A percentile compares a stretch with the other conserved stretches of the same genome.
These are phyloP conservation scores for Lactarius sp. DNA, from an alignment of 768 basidiomycete species.

Conservation along the genomic window DNA sequence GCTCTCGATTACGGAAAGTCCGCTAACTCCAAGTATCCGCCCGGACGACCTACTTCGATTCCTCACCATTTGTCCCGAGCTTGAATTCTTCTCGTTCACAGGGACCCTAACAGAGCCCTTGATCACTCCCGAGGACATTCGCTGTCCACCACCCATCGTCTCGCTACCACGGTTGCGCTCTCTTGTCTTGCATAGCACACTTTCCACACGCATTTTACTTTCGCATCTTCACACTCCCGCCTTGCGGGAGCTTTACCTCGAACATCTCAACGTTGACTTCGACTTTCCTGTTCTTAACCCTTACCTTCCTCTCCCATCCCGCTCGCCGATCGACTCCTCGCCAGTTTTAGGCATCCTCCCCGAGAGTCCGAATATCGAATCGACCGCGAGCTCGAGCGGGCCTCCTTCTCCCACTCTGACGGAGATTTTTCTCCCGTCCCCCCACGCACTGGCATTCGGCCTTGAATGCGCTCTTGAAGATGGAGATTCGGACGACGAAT, in stretches of 20 bases:
- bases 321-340: slow-evolving; percentile 16
- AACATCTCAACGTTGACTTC: slow-evolving; percentile 63
- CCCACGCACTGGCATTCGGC: slow-evolving; percentile 4
- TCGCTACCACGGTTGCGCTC: slow-evolving; percentile 55
- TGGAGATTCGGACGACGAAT: slow-evolving; percentile 74
- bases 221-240: slow-evolving; percentile 58
- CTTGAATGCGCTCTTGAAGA: slow-evolving; percentile 37
- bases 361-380: not conserved
- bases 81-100: slow-evolving; percentile 53
- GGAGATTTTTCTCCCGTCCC: not conserved
- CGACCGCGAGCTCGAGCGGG: not conserved
- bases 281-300: slow-evolving; percentile 26
- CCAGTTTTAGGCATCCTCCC: not conserved
- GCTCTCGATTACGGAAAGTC: slow-evolving; percentile 51
- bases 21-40: slow-evolving; percentile 37
- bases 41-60: slow-evolving; percentile 54
- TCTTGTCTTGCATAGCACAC: slow-evolving; percentile 53
- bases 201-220: slow-evolving; percentile 58
- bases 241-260: slow-evolving; percentile 56
- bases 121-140: slow-evolving; percentile 27
- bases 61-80: slow-evolving; percentile 53
- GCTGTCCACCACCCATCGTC: slow-evolving; percentile 37
- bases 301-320: slow-evolving; percentile 28
- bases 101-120: slow-evolving; percentile 48
- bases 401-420: not conserved